Conservation (phyloP, 2,329 filamentous ascomycete genomes). For the Fusarium equiseti region DNA sequence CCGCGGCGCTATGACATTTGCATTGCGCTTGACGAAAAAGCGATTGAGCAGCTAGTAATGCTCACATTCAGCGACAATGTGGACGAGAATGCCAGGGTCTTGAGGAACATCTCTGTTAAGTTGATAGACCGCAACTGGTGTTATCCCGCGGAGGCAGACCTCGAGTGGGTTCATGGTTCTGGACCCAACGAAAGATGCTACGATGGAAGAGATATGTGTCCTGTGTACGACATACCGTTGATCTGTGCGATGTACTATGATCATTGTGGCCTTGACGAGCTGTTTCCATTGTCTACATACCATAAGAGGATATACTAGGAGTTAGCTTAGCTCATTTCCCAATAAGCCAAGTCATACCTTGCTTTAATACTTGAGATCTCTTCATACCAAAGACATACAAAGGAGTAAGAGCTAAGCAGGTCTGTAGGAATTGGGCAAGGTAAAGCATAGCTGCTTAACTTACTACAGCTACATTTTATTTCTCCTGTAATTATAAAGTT, state of each 20-base stretch:
- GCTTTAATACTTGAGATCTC: no score
- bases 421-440: no score
- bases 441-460: no score
- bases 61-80: neutral
- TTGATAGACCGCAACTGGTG: neutral
- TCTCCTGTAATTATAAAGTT: no score
- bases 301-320: neutral
- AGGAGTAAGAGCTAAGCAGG: no score
- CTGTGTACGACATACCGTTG: neutral
- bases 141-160: neutral
- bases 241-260: neutral
- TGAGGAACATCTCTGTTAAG: neutral
- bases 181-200: neutral
- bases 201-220: neutral
- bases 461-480: no score
- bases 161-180: neutral
- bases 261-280: neutral
- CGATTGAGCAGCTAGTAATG: neutral
- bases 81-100: neutral
- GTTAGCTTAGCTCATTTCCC: no score
- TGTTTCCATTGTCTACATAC: neutral
- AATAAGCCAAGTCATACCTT: no score
- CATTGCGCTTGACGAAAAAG: neutral
- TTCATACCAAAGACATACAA: no score
- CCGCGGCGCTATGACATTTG: neutral